phyloP scores from a whole-genome alignment of 257 asterid species.

The Mitragyna speciosa region DNA sequence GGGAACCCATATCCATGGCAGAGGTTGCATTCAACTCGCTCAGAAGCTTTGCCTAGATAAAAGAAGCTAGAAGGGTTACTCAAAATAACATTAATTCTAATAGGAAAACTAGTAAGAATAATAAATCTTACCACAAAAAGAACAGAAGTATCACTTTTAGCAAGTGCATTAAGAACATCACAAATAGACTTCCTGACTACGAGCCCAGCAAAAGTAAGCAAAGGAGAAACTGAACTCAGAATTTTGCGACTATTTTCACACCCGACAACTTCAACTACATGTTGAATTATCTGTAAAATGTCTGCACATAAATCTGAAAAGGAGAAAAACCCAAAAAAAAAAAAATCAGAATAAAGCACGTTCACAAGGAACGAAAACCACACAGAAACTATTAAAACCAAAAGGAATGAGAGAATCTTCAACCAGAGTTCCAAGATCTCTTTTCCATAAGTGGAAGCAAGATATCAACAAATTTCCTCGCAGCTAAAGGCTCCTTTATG shows the following conservation, averaged over 20 bases:
- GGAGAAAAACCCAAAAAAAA: constrained; percentile 6
- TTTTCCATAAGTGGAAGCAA: constrained; percentile 71
- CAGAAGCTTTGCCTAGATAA: constrained; percentile 66
- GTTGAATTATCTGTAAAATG: constrained; percentile 55
- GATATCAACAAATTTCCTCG: constrained; percentile 66
- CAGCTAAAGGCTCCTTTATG: constrained; percentile 60
- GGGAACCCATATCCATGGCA: constrained; percentile 61
- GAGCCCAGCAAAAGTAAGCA: constrained; percentile 61
- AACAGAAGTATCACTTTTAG: constrained; percentile 62
- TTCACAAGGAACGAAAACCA: neutral
- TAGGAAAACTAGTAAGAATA: neutral
- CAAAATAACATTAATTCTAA: neutral
- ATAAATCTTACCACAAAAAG: constrained; percentile 50
- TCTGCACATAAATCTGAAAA: constrained; percentile 56
- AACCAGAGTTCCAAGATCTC: constrained; percentile 65
- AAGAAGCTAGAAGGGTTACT: constrained; percentile 12
- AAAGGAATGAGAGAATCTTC: constrained; percentile 23
- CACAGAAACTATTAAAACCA: neutral
- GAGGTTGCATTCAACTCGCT: constrained; percentile 74
- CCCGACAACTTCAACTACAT: constrained; percentile 48
- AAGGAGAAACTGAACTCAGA: constrained; percentile 59
- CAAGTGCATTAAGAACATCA: constrained; percentile 76
- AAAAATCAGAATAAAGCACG: neutral
- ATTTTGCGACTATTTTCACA: constrained; percentile 53
- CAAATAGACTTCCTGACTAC: constrained; percentile 64